These are phyloP conservation scores for Cystobasidium ongulense DNA, from an alignment of 768 basidiomycete species.

Conservation along the genomic window DNA sequence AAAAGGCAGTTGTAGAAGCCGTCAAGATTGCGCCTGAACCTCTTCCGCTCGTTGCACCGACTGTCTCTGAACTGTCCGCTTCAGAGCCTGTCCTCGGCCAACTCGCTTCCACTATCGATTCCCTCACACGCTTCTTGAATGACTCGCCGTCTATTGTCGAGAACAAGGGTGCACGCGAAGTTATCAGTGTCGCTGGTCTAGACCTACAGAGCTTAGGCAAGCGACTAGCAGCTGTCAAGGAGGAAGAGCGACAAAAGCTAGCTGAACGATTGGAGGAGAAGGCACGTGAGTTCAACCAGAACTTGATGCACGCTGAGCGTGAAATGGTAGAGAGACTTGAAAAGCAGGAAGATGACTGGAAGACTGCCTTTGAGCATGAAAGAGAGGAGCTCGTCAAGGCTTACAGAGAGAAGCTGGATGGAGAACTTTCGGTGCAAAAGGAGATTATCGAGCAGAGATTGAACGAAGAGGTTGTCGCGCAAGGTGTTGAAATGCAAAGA, in stretches of 20 bases:
- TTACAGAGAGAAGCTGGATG: conserved; percentile 77
- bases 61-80: conserved; percentile 59
- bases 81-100: conserved; percentile 90
- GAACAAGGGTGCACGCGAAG: conserved; percentile 59
- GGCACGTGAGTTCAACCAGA: conserved; percentile 69
- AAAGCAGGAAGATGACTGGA: conserved; percentile 75
- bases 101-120: conserved; percentile 85
- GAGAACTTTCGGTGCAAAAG: conserved; percentile 76
- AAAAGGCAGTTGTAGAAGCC: conserved; percentile 42
- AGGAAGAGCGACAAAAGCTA: conserved; percentile 65
- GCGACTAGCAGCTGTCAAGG: conserved; percentile 68
- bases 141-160: conserved; percentile 47
- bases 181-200: conserved; percentile 68
- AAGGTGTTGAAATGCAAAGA: conserved; percentile 93
- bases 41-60: conserved; percentile 73
- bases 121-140: conserved; percentile 73
- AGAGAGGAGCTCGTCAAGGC: conserved; percentile 60
- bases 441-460: conserved; percentile 90
- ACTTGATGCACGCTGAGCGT: conserved; percentile 73
- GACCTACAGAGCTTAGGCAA: conserved; percentile 71
- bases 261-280: conserved; percentile 68
- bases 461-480: conserved; percentile 86
- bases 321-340: conserved; percentile 76
- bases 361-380: conserved; percentile 71
- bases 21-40: conserved; percentile 40